phyloP scores from a whole-genome alignment of 31 red algal genomes.

The Porphyra umbilicalis region DNA sequence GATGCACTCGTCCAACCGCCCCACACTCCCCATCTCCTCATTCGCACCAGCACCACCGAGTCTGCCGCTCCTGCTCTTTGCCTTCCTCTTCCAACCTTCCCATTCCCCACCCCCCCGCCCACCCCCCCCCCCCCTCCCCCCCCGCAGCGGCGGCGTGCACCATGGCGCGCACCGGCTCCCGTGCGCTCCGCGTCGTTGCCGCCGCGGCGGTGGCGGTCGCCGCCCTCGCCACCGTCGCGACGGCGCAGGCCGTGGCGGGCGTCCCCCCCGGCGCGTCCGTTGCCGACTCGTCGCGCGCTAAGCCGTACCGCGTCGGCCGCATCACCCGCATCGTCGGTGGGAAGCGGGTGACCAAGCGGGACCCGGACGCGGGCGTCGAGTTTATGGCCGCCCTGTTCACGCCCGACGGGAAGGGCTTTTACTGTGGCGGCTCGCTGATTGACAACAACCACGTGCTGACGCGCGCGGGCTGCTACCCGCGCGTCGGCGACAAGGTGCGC shows the following conservation, averaged over 20 bases:
- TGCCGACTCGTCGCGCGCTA: neutral
- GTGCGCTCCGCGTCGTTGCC: neutral
- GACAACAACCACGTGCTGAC: neutral
- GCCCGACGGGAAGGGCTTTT: neutral
- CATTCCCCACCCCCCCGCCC: too few relatives aligned
- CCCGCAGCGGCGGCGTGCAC: too few relatives aligned
- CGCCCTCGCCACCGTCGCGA: neutral
- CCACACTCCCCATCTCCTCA: too few relatives aligned
- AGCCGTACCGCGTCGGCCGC: neutral
- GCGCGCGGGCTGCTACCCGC: neutral
- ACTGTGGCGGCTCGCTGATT: neutral
- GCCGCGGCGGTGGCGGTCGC: neutral
- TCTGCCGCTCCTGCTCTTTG: too few relatives aligned
- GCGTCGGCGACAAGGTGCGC: neutral
- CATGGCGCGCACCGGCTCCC: neutral
- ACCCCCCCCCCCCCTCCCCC: too few relatives aligned
- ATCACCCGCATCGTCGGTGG: neutral
- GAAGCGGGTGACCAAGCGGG: neutral
- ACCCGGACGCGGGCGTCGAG: neutral
- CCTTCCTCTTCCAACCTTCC: too few relatives aligned
- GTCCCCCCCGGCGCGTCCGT: neutral
- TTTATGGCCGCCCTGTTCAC: neutral
- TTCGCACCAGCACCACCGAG: too few relatives aligned
- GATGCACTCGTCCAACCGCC: too few relatives aligned
- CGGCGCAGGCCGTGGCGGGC: neutral